Base-by-base conservation (phyloP, 768 basidiomycete genomes). In the Hygrophorus russula region DNA sequence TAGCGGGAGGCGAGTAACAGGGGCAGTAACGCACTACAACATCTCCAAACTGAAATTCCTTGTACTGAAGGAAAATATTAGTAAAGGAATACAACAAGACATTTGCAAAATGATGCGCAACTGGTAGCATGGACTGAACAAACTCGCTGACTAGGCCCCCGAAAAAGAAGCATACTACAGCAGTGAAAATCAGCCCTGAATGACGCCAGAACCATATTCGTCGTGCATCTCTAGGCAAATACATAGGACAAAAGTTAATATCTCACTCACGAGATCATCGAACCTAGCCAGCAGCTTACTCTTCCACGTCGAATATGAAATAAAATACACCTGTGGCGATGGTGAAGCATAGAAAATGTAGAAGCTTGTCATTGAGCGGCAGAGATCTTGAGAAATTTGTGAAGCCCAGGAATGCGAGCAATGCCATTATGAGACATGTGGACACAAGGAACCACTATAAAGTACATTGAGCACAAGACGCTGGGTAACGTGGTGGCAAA, bases 181-280 rank as follows among this genome's bases (percentile, higher is more conserved):
- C 58, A 1, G 89, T 86, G 54, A 84, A 71, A 37, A 86, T 76
- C 9, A 87, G 58, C 7, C 74, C 70, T 19, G 77, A 71, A 56
- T 82, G 71, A 20, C 87, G 73, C 88, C 88, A 91, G 51, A 87
- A 82, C 87, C 89, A 91, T 59, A 90, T 73, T 49, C 87, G 70
- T 46, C 87, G 66, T 5, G 80, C 78, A 42, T 80, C 80, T 57
- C 88, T 91, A 41, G 12, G 32, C 10, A 24, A 15, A 34, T 12
- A 11, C n/a, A 42, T 12, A 34, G 12, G 17, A 24, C 19, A 40
- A n/a, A 19, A 11, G 17, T 19, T 6, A 15, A 34, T 8, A 18
- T 20, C 32, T 12, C 32, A 33, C 32, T 29, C 13, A 10, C 30
- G 18, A 35, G 5, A 49, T 28, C 17, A 27, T 20, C 20, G 7